Conservation (phyloP, 1,284 basidiomycete genomes). For the Microstroma glucosiphilum region DNA sequence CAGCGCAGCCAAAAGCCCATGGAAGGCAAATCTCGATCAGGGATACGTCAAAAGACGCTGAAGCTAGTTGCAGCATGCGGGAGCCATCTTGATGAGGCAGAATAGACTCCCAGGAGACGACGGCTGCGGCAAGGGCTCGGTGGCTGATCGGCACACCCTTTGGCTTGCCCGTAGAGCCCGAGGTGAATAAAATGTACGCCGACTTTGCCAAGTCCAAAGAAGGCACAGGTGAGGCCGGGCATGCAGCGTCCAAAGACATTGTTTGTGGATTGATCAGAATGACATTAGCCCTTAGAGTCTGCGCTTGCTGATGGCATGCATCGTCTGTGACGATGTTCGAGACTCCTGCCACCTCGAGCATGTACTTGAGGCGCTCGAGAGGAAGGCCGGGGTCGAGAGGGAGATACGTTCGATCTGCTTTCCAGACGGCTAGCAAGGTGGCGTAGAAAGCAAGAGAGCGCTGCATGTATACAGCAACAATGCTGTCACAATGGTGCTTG, state of each 20-base stretch:
- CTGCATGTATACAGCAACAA: slow-evolving; percentile 36
- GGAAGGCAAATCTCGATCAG: slow-evolving; percentile 50
- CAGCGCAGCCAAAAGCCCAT: slow-evolving; percentile 38
- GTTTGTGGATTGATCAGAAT: background rate
- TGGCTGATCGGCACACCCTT: slow-evolving; percentile 46
- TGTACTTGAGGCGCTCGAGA: slow-evolving; percentile 36
- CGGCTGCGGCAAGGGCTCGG: slow-evolving; percentile 37
- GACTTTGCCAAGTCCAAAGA: slow-evolving; percentile 17
- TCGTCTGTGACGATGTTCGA: slow-evolving; percentile 17
- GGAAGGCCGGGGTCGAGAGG: slow-evolving; percentile 45
- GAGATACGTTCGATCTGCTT: slow-evolving; percentile 40
- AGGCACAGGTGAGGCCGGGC: slow-evolving; percentile 4
- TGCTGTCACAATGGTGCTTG: slow-evolving; percentile 9
- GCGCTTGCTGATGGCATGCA: background rate
- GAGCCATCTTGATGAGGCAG: slow-evolving; percentile 29
- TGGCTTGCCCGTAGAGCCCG: slow-evolving; percentile 43
- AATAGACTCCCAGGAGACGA: slow-evolving; percentile 42
- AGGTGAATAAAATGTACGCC: slow-evolving; percentile 46
- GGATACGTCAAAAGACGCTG: slow-evolving; percentile 46
- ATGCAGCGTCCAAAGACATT: no score
- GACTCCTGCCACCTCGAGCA: slow-evolving; percentile 31
- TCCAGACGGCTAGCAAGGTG: slow-evolving; percentile 42
- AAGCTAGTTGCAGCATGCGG: slow-evolving; percentile 45
- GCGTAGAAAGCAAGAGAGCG: slow-evolving; percentile 34
- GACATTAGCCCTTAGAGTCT: background rate